These are phyloP conservation scores for Didymella sp. DNA, from an alignment of 2,329 filamentous ascomycete species.

Conservation along the genomic window DNA sequence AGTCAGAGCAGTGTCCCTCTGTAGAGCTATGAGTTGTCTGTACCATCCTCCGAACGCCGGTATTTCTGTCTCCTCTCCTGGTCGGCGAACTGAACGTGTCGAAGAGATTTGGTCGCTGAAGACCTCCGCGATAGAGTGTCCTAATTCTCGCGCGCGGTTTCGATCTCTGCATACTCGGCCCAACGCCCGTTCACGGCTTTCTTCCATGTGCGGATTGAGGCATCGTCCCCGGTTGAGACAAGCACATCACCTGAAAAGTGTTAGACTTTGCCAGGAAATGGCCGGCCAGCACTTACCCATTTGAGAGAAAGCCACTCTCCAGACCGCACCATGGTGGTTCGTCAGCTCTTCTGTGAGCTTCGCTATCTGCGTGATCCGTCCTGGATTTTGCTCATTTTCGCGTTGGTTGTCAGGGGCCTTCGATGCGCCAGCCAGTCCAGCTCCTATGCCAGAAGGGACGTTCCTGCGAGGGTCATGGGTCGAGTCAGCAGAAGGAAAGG, in stretches of 20 bases:
- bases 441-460: constrained; percentile 60
- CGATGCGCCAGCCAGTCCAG: constrained; percentile 57
- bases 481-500: constrained; percentile 28
- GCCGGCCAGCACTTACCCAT: constrained; percentile 47
- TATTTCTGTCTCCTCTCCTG: not conserved
- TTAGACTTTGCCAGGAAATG: constrained; percentile 3
- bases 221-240: constrained; percentile 79
- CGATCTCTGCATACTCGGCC: constrained; percentile 58
- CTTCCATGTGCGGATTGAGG: constrained; percentile 61
- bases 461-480: constrained; percentile 41
- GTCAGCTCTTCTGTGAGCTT: constrained; percentile 72
- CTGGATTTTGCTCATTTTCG: constrained; percentile 65
- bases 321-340: constrained; percentile 73
- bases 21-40: not conserved
- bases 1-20: too few species aligned
- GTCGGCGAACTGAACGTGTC: not conserved
- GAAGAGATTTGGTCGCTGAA: not conserved
- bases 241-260: constrained; percentile 70
- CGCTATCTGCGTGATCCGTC: constrained; percentile 69
- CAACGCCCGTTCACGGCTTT: constrained; percentile 57
- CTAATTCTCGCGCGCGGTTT: constrained; percentile 46
- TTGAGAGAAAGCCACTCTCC: constrained; percentile 72
- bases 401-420: constrained; percentile 56
- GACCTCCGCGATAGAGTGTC: not conserved
- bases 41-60: not conserved